Conservation (phyloP, 208 protist genomes). For the Balamuthia mandrillaris region DNA sequence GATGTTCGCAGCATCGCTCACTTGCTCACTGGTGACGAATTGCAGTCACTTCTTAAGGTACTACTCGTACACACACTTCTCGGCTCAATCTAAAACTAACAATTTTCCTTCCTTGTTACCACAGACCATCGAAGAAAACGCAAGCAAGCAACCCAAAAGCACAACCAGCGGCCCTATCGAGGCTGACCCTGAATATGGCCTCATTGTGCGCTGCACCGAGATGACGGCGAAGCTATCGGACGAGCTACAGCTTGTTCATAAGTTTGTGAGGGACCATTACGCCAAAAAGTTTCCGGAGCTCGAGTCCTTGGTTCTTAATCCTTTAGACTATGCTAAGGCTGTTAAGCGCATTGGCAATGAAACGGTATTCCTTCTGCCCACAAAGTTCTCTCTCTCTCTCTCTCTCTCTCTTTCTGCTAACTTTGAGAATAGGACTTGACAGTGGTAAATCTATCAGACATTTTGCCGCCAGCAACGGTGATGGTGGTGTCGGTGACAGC, state of each 20-base stretch:
- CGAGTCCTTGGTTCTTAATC: conserved; percentile 63
- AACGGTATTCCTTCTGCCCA: not conserved
- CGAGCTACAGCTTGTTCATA: conserved; percentile 66
- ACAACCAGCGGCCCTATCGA: not conserved
- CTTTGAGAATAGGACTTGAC: conserved; percentile 55
- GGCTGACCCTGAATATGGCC: conserved; percentile 52
- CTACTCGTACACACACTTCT: conserved; percentile 23
- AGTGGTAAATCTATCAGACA: conserved; percentile 57
- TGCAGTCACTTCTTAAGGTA: conserved; percentile 47
- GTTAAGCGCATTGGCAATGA: conserved; percentile 60
- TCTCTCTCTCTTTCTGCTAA: not conserved
- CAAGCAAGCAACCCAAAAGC: not conserved
- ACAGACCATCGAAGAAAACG: conserved; percentile 2
- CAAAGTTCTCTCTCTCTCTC: not conserved
- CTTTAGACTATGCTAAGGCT: conserved; percentile 72
- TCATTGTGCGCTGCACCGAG: conserved; percentile 60
- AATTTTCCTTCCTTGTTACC: not conserved
- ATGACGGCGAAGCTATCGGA: conserved; percentile 60
- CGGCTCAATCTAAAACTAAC: not conserved
- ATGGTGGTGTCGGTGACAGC: conserved; percentile 76
- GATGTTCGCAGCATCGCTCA: not conserved
- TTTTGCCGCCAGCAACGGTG: conserved; percentile 68
- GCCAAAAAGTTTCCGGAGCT: conserved; percentile 73
- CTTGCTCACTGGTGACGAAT: conserved; percentile 28
- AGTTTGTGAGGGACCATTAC: conserved; percentile 64